Conservation (phyloP, 208 protist species). For the Plasmodiophora brassicae region DNA sequence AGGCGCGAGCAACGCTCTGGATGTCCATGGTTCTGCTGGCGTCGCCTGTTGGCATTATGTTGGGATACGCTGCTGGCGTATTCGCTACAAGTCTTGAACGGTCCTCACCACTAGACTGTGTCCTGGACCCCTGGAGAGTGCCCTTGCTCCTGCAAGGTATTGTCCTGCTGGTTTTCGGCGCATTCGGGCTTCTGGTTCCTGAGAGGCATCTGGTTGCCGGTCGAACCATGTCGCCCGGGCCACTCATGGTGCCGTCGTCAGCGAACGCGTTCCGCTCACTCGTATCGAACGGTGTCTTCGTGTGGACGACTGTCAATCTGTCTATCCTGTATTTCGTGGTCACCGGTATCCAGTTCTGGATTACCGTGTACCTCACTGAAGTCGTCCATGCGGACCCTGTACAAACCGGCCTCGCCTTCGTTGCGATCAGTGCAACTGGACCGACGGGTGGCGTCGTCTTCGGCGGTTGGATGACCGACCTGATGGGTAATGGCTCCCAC, state of each 20-base stretch:
- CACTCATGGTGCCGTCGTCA: too few species aligned
- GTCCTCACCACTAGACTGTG: too few species aligned
- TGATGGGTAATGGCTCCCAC: neutral
- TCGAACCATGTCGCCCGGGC: too few species aligned
- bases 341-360: neutral
- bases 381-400: neutral
- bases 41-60: neutral
- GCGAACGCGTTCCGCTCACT: neutral
- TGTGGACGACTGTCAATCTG: neutral
- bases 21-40: neutral
- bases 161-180: too few species aligned
- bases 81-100: neutral
- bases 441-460: neutral
- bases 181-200: too few species aligned
- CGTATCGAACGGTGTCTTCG: neutral
- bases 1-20: neutral
- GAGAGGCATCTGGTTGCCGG: too few species aligned
- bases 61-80: neutral
- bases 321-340: neutral
- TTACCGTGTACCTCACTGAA: neutral
- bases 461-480: neutral
- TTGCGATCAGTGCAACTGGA: neutral
- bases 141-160: too few species aligned
- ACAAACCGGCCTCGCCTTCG: neutral
- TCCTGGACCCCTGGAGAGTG: too few species aligned